phyloP scores from a whole-genome alignment of 2,329 filamentous ascomycete genomes.

The Zasmidium cellare region DNA sequence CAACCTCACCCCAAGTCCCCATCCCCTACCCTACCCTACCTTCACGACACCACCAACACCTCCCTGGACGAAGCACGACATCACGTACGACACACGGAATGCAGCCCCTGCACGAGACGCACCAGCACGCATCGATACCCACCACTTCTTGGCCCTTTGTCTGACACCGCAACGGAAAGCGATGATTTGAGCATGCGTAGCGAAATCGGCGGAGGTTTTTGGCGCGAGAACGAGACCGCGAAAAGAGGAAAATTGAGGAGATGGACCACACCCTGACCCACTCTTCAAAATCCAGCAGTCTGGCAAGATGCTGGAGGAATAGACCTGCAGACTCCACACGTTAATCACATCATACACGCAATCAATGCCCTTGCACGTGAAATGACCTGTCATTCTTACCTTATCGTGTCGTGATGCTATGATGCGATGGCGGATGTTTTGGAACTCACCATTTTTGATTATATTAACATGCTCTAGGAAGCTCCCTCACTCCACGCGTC shows the following conservation, averaged over 20 bases:
- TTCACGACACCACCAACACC: neutral
- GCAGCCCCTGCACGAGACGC: neutral
- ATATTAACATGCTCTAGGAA: no score
- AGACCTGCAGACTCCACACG: neutral
- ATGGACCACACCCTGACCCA: neutral
- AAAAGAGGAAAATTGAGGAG: neutral
- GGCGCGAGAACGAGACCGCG: neutral
- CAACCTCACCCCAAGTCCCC: neutral
- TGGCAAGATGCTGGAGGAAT: neutral
- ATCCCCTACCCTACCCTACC: neutral
- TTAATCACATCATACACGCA: neutral
- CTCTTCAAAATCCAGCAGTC: neutral
- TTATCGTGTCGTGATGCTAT: no score
- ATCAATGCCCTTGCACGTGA: neutral
- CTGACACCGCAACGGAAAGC: constrained; percentile 5
- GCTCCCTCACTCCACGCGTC: no score
- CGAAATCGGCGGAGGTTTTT: neutral
- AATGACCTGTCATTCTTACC: no score
- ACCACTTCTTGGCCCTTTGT: constrained; percentile 12
- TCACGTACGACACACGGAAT: constrained; percentile 3
- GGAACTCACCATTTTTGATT: no score
- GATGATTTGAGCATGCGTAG: neutral
- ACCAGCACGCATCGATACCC: constrained; percentile 20
- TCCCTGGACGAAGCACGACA: constrained; percentile 4
- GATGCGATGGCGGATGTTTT: no score